These are phyloP conservation scores for Atkinsonella hypoxylon DNA, from an alignment of 2,329 filamentous ascomycete species.

Conservation along the genomic window DNA sequence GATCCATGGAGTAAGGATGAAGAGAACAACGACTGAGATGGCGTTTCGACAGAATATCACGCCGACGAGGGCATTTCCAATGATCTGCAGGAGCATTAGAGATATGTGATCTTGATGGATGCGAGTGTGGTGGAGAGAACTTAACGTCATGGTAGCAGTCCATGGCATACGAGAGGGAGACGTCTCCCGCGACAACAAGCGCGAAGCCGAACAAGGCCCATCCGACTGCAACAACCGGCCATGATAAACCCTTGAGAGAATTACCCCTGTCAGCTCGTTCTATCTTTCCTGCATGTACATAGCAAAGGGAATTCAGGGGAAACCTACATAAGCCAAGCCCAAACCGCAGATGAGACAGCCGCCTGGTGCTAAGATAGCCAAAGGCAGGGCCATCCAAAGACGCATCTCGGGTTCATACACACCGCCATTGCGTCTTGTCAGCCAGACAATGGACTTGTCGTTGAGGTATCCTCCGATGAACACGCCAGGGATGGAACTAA, in stretches of 20 bases:
- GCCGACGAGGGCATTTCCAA: conserved; percentile 14
- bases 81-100: conserved; percentile 9
- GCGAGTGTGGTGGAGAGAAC: neutral
- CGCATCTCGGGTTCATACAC: conserved; percentile 32
- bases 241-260: conserved; percentile 20
- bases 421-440: conserved; percentile 24
- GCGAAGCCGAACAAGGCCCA: conserved; percentile 25
- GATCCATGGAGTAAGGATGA: conserved; percentile 13
- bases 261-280: neutral
- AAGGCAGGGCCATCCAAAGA: conserved; percentile 17
- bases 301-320: neutral
- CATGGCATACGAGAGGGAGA: conserved; percentile 21
- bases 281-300: no score
- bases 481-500: conserved; percentile 25
- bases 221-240: conserved; percentile 24
- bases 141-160: conserved; percentile 24
- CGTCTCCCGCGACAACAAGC: conserved; percentile 22
- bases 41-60: conserved; percentile 14
- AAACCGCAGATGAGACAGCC: conserved; percentile 25
- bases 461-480: conserved; percentile 25
- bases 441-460: conserved; percentile 24
- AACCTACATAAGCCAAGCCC: conserved; percentile 19
- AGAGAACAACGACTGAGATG: conserved; percentile 12
- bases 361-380: conserved; percentile 17
- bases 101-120: neutral